Conservation (phyloP, 164 flowering plant genomes). For the Houttuynia cordata region DNA sequence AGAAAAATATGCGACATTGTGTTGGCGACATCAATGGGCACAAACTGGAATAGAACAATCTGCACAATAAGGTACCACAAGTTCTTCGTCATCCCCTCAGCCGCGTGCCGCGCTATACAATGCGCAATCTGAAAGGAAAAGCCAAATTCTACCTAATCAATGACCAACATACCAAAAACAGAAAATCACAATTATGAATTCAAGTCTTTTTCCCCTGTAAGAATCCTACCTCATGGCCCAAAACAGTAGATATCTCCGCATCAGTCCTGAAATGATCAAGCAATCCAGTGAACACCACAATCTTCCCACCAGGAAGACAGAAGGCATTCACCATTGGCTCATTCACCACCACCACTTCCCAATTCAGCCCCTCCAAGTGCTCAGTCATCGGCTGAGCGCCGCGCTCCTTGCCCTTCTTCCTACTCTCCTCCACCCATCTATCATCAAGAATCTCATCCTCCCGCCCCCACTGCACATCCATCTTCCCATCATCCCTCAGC, state of each 20-base stretch:
- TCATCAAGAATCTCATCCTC: conserved; percentile 86
- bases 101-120: conserved; percentile 76
- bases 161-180: not conserved
- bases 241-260: conserved; percentile 72
- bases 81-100: conserved; percentile 70
- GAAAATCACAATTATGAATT: not conserved
- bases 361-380: conserved; percentile 74
- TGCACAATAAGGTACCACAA: conserved; percentile 64
- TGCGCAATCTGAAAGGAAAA: conserved; percentile 52
- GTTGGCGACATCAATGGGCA: conserved; percentile 47
- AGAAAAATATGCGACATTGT: conserved; percentile 57
- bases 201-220: too few relatives aligned
- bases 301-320: conserved; percentile 92
- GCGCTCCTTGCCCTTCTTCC: conserved; percentile 38
- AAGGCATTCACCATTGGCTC: conserved; percentile 79
- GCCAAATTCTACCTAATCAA: not conserved
- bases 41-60: conserved; percentile 44
- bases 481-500: conserved; percentile 20
- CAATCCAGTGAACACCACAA: conserved; percentile 81
- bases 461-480: conserved; percentile 33
- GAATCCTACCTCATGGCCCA: conserved; percentile 59
- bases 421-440: conserved; percentile 62
- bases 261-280: conserved; percentile 56
- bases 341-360: conserved; percentile 85
- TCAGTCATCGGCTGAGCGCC: conserved; percentile 32